These are phyloP conservation scores for Cicer arietinum DNA, from an alignment of 306 rosid species.

Conservation along the genomic window DNA sequence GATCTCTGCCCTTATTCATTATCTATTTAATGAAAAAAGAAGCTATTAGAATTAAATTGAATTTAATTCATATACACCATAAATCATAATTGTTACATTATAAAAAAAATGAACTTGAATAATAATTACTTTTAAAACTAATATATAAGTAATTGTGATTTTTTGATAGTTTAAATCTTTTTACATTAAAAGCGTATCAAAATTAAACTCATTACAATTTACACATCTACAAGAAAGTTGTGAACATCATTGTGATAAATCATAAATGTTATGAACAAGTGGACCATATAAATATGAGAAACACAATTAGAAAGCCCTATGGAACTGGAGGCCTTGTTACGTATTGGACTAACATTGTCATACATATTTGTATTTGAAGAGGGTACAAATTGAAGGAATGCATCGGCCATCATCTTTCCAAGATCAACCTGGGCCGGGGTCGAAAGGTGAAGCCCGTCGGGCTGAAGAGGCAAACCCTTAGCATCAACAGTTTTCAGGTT, in stretches of 20 bases:
- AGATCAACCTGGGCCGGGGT: conserved; percentile 62
- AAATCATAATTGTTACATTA: too few relatives aligned
- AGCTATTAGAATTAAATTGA: too few relatives aligned
- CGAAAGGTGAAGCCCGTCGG: conserved; percentile 69
- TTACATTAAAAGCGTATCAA: too few relatives aligned
- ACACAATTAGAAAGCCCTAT: background rate
- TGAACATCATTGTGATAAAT: conserved; percentile 1
- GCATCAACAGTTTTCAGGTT: conserved; percentile 70
- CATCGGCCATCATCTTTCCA: conserved; percentile 62
- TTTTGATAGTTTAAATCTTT: too few relatives aligned
- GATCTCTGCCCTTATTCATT: too few relatives aligned
- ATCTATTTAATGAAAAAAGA: too few relatives aligned
- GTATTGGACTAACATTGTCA: conserved; percentile 6
- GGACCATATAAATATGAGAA: background rate
- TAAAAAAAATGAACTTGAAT: too few relatives aligned
- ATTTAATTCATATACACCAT: too few relatives aligned
- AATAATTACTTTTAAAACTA: too few relatives aligned
- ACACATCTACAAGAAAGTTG: conserved; percentile 25
- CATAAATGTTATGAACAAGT: conserved; percentile 23
- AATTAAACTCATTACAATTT: background rate
- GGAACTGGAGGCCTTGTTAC: conserved; percentile 2
- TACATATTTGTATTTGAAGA: background rate
- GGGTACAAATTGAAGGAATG: conserved; percentile 60
- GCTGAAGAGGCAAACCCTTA: conserved; percentile 55
- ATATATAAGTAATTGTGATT: too few relatives aligned